Evolutionary conservation across 352 stramenopile genomes (phyloP).

Genomic region (Pythium vanterpoolii): DNA sequence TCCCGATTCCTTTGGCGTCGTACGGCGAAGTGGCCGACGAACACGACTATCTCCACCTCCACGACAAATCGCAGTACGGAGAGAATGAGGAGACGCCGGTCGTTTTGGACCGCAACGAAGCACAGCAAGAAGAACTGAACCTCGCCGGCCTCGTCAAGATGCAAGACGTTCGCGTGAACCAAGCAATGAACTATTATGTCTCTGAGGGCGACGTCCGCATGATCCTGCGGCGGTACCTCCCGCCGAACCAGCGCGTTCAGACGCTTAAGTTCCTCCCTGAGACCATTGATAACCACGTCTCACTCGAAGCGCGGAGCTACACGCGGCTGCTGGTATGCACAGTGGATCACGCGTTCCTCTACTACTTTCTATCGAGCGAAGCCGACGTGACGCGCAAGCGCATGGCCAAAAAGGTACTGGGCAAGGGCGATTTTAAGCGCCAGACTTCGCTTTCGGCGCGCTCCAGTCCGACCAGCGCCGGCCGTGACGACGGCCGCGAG

Average conservation of each 20-base stretch:
- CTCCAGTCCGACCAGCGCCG: slow-evolving; percentile 33
- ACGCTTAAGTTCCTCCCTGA: slow-evolving; percentile 75
- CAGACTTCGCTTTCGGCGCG: slow-evolving; percentile 27
- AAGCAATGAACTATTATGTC: slow-evolving; percentile 74
- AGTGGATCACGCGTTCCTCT: slow-evolving; percentile 64
- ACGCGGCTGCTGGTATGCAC: slow-evolving; percentile 70
- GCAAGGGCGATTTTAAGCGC: slow-evolving; percentile 43
- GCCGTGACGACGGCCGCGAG: slow-evolving; percentile 26
- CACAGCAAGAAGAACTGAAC: slow-evolving; percentile 70
- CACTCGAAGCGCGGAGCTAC: slow-evolving; percentile 71
- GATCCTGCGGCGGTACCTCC: slow-evolving; percentile 69
- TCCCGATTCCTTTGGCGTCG: slow-evolving; percentile 48
- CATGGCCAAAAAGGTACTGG: slow-evolving; percentile 78
- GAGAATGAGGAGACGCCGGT: slow-evolving; percentile 58
- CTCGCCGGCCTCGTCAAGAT: slow-evolving; percentile 67
- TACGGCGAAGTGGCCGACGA: slow-evolving; percentile 54
- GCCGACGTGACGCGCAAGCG: slow-evolving; percentile 69
- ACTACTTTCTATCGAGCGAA: slow-evolving; percentile 76
- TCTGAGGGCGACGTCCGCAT: slow-evolving; percentile 58
- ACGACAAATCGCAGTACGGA: slow-evolving; percentile 51
- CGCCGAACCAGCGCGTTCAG: slow-evolving; percentile 67
- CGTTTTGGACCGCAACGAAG: slow-evolving; percentile 66
- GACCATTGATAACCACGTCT: slow-evolving; percentile 79
- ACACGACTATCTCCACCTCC: slow-evolving; percentile 32
- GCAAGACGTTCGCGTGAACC: slow-evolving; percentile 80